Evolutionary conservation across 495 filamentous ascomycete species (phyloP).

Genomic region (Letharia columbiana): DNA sequence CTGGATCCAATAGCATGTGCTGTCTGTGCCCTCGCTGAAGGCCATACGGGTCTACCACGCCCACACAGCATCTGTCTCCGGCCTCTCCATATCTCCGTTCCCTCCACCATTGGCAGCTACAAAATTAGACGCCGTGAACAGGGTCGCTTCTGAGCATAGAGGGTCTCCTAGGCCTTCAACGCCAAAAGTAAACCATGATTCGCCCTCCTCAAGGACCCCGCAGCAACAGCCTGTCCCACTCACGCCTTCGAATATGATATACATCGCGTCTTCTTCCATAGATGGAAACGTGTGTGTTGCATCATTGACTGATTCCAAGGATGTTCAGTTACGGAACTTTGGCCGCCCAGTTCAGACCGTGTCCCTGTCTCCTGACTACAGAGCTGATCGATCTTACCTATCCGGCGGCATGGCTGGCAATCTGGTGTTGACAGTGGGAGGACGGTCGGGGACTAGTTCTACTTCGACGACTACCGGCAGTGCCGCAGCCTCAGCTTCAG

Average conservation of each 20-base stretch:
- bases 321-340: conserved; percentile 87
- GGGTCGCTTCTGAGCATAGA: conserved; percentile 41
- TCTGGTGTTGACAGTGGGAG: conserved; percentile 79
- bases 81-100: conserved; percentile 83
- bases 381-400: conserved; percentile 73
- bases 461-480: conserved; percentile 73
- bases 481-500: conserved; percentile 71
- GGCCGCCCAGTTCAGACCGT: conserved; percentile 84
- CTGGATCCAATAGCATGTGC: conserved; percentile 56
- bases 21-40: conserved; percentile 72
- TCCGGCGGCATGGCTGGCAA: conserved; percentile 87
- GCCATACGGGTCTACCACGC: conserved; percentile 77
- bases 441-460: conserved; percentile 64
- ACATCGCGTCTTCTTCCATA: conserved; percentile 88
- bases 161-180: conserved; percentile 36
- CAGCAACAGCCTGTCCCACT: conserved; percentile 48
- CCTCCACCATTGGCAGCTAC: conserved; percentile 60
- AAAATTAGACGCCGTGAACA: conserved; percentile 44
- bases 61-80: conserved; percentile 82
- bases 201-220: conserved; percentile 41
- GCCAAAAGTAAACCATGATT: conserved; percentile 38
- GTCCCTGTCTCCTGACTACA: conserved; percentile 86
- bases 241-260: conserved; percentile 74
- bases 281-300: conserved; percentile 90
- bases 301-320: conserved; percentile 67